Base-by-base conservation (phyloP, 257 asterid species). In the Forsythia suspensa region DNA sequence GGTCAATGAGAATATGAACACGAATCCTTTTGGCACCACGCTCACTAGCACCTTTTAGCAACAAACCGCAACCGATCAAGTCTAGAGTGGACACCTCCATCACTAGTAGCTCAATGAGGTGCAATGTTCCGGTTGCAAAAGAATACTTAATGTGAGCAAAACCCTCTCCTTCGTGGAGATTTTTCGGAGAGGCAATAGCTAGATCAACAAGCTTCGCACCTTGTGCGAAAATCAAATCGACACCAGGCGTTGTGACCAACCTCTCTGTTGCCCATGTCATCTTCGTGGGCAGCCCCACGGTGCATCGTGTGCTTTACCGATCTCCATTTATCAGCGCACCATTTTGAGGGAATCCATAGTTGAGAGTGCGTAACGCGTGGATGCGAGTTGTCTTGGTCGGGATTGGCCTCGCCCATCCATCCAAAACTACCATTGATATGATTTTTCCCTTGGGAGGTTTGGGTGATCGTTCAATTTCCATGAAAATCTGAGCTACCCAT, bases 231-330 rank as follows among this genome's bases (percentile, higher is more conserved):
- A n/a, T n/a, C n/a, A n/a, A n/a, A n/a, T n/a, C n/a, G n/a, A n/a
- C n/a, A n/a, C n/a, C n/a, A n/a, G n/a, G n/a, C n/a, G n/a, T 95
- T 95, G 89, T 95, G 99, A 3, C 99, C 99, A 76, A 95, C 99
- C 83, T 95, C 99, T 83, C 99, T 95, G 55, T 95, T 95, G 21
- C 99, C 99, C 99, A 95, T 93, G 82, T 95, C 99, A 83, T 95
- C 99, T 16, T 95, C 98, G 99, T 90, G 67, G 99, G 99, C 75
- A 95, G 79, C 75, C 99, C 99, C 81, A 95, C 99, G 0, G 99
- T 59, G 48, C 88, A 59, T 98, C 99, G 61, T 95, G 98, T 52
- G 99, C 88, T 78, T 91, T 83, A 95, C 91, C 91, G 93, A 86
- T 87, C 99, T 95, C 99, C 99, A 95, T 68, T 72, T 89, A 10